Evolutionary conservation across 139 green algal genomes (phyloP), one percentile per base, ranked within the genome.

Genomic region (Micromonas pusilla): DNA sequence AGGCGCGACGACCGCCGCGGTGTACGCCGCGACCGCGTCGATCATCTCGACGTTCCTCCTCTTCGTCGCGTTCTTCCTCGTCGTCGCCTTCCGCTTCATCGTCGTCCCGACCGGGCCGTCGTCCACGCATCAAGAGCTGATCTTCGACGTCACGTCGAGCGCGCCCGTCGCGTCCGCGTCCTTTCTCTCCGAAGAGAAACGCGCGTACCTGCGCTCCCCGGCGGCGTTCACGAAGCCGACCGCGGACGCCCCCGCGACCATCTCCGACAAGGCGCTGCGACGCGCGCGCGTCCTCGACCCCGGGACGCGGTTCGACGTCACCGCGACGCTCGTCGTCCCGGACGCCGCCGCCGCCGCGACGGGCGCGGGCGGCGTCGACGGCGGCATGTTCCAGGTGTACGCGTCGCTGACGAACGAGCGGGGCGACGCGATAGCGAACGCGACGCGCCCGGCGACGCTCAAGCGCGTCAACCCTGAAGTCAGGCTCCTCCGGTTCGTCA

Each of bases 331-430:
- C n/a, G 25, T 20, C 4, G 16, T 78, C 19, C 72, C 72, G 3
- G 72, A 78, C 23, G 52, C 33, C 0, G n/a, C n/a, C n/a, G n/a
- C n/a, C n/a, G n/a, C n/a, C n/a, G n/a, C n/a, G n/a, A n/a, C n/a
- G n/a, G n/a, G n/a, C n/a, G 52, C 34, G 62, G 20, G 68, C 33
- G 68, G 68, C 33, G 52, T 25, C 23, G 23, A 68, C 52, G 72
- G 38, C 33, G 72, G 72, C 4, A 52, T 78, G 53, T 78, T 78
- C 33, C 72, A 78, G 33, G 72, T 78, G 52, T 33, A 52, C 9
- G 52, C 72, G 36, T 23, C 68, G 53, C 33, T 78, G 72, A 19
- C 68, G 9, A 78, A 1, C 26, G 5, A 39, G 21, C 28, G 23
- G 2, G 68, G 68, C 19, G 23, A 75, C 20, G 53, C 20, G 68